Evolutionary conservation across 495 filamentous ascomycete genomes (phyloP), one percentile per base, ranked within the genome.

Genomic region (Annulohypoxylon maeteangense): DNA sequence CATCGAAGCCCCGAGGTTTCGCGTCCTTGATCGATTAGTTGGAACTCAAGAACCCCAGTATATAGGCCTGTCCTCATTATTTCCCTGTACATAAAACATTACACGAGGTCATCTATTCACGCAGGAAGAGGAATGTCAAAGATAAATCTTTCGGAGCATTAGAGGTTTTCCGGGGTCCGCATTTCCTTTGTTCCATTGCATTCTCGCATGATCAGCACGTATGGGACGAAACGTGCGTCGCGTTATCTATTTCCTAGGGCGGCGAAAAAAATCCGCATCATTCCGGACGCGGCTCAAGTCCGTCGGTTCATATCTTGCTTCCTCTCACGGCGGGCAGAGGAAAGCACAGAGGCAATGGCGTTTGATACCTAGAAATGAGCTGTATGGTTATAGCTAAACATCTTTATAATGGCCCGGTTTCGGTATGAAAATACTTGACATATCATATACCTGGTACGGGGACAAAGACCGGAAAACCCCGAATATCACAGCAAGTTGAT

Each of bases 1-100:
- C 60, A 16, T 82, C 81, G 11, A 81, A 81, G 45, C 82, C 82
- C 6, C 76, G 74, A 18, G 74, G 78, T 25, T 80, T 84, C 73
- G 75, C 71, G n/a, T 74, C 78, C 48, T 67, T 84, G 18, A 81
- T 84, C 48, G 78, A 84, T 67, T 84, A 66, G 56, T 16, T 53
- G 10, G 4, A 11, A 16, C 10, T 29, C 0, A 20, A 27, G 51
- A 18, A 38, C 25, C 27, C 23, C 32, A 11, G 29, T 32, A 36
- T 63, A 65, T 68, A 59, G 8, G 51, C 44, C 20, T 20, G 7
- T 7, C 12, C 36, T 18, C 23, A 45, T 51, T 31, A 2, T 12
- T 2, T 11, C 48, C 22, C 40, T 70, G 67, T 70, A 70, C 61
- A 70, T 70, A 70, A 20, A 51, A 16, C 47, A 27, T 4, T 12